These are phyloP conservation scores for Phellinidium pouzarii DNA, from an alignment of 1,284 basidiomycete genomes.

Conservation along the genomic window DNA sequence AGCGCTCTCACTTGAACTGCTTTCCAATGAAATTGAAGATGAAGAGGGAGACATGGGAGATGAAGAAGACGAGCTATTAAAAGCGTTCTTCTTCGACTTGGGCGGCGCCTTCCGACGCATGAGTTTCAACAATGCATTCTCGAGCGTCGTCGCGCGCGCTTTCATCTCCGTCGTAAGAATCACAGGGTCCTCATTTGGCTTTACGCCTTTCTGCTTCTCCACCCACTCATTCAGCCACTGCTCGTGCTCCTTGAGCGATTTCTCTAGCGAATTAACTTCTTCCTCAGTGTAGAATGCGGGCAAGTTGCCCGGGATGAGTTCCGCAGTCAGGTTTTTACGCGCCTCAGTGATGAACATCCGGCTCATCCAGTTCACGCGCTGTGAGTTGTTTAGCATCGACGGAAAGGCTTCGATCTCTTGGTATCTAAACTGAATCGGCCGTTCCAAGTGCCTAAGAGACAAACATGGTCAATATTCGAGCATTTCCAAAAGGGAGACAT, in stretches of 20 bases:
- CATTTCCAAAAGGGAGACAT: too few relatives aligned
- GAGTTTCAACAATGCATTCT: constrained; percentile 64
- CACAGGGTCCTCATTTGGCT: constrained; percentile 73
- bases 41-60: neutral
- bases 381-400: constrained; percentile 66
- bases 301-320: constrained; percentile 42
- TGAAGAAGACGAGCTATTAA: neutral
- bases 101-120: constrained; percentile 56
- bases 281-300: constrained; percentile 74
- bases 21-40: neutral
- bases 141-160: constrained; percentile 71
- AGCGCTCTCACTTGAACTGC: neutral
- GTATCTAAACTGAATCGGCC: constrained; percentile 80
- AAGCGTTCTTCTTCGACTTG: constrained; percentile 5
- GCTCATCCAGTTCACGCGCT: constrained; percentile 77
- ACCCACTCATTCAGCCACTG: constrained; percentile 74
- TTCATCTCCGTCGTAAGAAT: constrained; percentile 80
- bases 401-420: constrained; percentile 78
- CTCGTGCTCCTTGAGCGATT: constrained; percentile 70
- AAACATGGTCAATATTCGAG: too few relatives aligned
- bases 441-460: constrained; percentile 62
- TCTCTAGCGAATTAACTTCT: constrained; percentile 75
- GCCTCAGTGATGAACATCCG: constrained; percentile 81
- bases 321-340: constrained; percentile 58
- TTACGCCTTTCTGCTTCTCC: constrained; percentile 70